These are phyloP conservation scores for Xylaria longipes DNA, from an alignment of 495 filamentous ascomycete genomes.

Conservation along the genomic window DNA sequence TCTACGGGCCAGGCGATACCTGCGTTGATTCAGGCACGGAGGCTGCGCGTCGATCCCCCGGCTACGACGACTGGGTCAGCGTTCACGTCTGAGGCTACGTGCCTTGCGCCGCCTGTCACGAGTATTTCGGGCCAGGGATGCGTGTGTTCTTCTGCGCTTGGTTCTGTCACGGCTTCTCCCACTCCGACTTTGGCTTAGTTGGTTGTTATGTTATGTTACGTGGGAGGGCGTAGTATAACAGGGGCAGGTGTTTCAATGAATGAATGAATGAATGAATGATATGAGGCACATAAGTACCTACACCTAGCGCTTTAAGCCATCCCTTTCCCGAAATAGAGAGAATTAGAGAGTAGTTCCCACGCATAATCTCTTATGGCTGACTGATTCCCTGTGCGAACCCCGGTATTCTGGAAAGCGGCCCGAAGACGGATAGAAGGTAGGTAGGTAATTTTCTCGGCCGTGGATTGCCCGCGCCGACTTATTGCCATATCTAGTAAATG, in stretches of 20 bases:
- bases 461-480: not conserved
- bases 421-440: not conserved
- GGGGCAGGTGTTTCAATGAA: too few species aligned
- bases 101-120: constrained; percentile 56
- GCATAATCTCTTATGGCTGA: not conserved
- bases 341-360: not conserved
- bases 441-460: not conserved
- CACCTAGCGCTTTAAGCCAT: too few species aligned
- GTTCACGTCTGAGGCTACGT: constrained; percentile 57
- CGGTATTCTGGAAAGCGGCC: not conserved
- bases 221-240: not conserved
- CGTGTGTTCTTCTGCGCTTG: constrained; percentile 49
- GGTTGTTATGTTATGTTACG: not conserved
- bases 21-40: constrained; percentile 67
- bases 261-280: too few species aligned
- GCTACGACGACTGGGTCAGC: constrained; percentile 43
- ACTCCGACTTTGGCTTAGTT: constrained; percentile 5
- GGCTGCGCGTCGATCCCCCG: constrained; percentile 29
- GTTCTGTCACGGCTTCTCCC: constrained; percentile 24
- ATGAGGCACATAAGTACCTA: too few species aligned
- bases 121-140: constrained; percentile 51
- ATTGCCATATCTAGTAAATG: constrained; percentile 7
- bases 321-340: not conserved
- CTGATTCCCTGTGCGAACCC: not conserved
- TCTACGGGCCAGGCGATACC: constrained; percentile 75